Evolutionary conservation across 768 basidiomycete species (phyloP).

Genomic region (Leccinum rimulosum): DNA sequence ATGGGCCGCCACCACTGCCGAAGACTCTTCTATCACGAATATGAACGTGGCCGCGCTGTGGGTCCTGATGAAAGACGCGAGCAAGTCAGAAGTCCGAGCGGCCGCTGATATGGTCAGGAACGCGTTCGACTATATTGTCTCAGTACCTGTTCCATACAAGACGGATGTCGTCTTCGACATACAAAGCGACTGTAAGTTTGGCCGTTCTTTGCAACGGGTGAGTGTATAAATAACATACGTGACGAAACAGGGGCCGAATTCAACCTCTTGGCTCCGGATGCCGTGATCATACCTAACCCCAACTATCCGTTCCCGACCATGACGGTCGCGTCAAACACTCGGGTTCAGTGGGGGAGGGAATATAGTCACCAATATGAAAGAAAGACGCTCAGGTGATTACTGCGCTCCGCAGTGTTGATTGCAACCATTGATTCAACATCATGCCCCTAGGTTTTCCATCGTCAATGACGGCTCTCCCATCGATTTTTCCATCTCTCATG

Average conservation of each 20-base stretch:
- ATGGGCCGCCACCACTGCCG: neutral
- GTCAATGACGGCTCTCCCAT: slow-evolving; percentile 9
- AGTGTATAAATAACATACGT: neutral
- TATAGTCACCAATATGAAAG: slow-evolving; percentile 1
- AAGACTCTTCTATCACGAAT: slow-evolving; percentile 1
- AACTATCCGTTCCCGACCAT: neutral
- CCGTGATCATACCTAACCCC: neutral
- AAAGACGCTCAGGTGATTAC: slow-evolving; percentile 5
- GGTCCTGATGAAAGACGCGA: slow-evolving; percentile 4
- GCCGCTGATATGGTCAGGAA: slow-evolving; percentile 6
- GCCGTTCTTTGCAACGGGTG: neutral
- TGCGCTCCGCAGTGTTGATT: neutral
- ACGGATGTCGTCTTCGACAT: slow-evolving; percentile 5
- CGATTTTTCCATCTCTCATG: slow-evolving; percentile 7
- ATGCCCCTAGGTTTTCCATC: slow-evolving; percentile 1
- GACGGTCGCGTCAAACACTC: slow-evolving; percentile 7
- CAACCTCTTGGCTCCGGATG: slow-evolving; percentile 9
- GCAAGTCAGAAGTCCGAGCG: neutral
- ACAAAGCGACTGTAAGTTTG: slow-evolving; percentile 6
- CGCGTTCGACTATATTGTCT: slow-evolving; percentile 5
- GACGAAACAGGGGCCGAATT: slow-evolving; percentile 8
- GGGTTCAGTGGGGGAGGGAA: slow-evolving; percentile 12
- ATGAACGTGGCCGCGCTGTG: slow-evolving; percentile 5
- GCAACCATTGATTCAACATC: neutral
- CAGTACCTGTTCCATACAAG: neutral